Conservation (phyloP, 371 early-diverging fungal genomes). For the Entomophthora muscae region DNA sequence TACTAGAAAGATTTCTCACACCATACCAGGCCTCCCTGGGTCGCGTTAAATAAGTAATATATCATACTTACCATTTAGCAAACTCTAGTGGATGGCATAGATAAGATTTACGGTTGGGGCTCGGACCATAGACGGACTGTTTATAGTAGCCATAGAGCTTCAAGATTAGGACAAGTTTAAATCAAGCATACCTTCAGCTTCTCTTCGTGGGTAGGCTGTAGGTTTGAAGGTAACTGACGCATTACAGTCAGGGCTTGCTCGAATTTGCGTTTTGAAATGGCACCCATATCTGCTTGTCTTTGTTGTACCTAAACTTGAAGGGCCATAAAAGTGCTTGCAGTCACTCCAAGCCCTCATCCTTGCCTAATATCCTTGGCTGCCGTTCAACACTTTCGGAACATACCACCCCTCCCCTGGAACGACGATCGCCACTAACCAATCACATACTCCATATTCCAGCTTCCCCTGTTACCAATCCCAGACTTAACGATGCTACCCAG, state of each 20-base stretch:
- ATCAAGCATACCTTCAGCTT: not conserved
- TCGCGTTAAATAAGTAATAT: not conserved
- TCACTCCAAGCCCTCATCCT: too few species aligned
- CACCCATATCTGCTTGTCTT: not conserved
- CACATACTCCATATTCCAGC: too few species aligned
- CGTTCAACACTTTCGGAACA: too few species aligned
- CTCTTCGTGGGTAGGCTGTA: not conserved
- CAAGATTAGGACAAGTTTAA: not conserved
- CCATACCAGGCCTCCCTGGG: not conserved
- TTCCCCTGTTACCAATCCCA: too few species aligned
- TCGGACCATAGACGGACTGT: not conserved
- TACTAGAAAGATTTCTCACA: not conserved
- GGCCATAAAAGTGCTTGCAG: too few species aligned
- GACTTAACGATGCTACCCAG: too few species aligned
- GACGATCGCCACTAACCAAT: too few species aligned
- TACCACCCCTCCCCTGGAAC: too few species aligned
- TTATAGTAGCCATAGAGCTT: conserved; percentile 6
- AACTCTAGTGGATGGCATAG: not conserved
- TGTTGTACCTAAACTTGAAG: too few species aligned
- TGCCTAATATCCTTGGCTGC: too few species aligned
- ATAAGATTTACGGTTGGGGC: not conserved
- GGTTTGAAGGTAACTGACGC: conserved; percentile 7
- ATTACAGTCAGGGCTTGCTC: conserved; percentile 5
- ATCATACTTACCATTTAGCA: not conserved
- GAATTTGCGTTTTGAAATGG: conserved; percentile 1